These are phyloP conservation scores for Flaveria floridana DNA, from an alignment of 140 eudicot species.

Conservation along the genomic window DNA sequence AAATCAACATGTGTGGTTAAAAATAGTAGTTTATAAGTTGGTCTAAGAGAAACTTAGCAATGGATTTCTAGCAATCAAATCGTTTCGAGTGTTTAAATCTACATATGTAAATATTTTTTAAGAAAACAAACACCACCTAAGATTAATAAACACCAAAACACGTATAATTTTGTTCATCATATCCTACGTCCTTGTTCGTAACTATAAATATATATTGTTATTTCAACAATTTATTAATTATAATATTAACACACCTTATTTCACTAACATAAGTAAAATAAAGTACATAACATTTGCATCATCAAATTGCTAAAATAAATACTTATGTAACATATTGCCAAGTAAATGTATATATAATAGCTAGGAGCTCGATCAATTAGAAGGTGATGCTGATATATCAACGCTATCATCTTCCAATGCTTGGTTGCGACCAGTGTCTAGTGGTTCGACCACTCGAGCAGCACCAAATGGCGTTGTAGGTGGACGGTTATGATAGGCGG, in stretches of 20 bases:
- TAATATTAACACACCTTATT: not conserved
- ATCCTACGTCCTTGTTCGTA: too few species aligned
- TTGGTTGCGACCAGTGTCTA: not conserved
- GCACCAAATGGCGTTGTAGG: not conserved
- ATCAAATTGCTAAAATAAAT: conserved; percentile 11
- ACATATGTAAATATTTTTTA: too few species aligned
- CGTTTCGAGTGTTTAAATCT: too few species aligned
- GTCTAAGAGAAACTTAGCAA: too few species aligned
- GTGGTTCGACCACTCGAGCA: conserved; percentile 1
- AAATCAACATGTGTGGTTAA: too few species aligned
- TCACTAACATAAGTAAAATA: conserved; percentile 1
- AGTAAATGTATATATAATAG: not conserved
- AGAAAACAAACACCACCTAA: too few species aligned
- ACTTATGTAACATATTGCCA: conserved; percentile 12
- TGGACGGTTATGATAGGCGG: conserved; percentile 11
- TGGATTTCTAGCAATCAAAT: not conserved
- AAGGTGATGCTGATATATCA: not conserved
- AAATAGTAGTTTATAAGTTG: too few species aligned
- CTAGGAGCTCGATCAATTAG: not conserved
- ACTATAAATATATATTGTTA: not conserved
- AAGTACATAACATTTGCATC: conserved; percentile 6
- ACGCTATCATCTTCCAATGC: conserved; percentile 4
- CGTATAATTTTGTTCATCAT: too few species aligned
- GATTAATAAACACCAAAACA: too few species aligned
- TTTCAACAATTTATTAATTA: not conserved